Evolutionary conservation across 1,284 basidiomycete species (phyloP), one percentile per base, ranked within the genome.

Genomic region (Agaricales sp.): DNA sequence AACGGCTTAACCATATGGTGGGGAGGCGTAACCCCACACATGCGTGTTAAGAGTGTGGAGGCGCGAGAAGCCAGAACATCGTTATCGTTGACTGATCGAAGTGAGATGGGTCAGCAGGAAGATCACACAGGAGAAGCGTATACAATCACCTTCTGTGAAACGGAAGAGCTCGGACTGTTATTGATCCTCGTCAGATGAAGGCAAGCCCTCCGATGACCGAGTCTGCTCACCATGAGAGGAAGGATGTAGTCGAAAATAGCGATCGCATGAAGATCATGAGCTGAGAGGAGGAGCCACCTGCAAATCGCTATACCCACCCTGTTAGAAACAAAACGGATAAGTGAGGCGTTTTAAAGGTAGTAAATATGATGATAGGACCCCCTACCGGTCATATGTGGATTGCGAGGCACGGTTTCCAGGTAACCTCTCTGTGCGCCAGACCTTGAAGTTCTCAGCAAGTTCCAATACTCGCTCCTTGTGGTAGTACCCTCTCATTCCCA

Each of bases 161-260:
- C 79, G 74, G 64, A 86, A 80, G 2, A 86, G 57, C 59, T 86
- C 83, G 14, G 83, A 81, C 81, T 85, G 54, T 25, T 52, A 49
- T 26, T 49, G 50, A 19, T 45, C 23, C 48, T 50, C 21, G 45
- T 47, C 4, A 55, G 49, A 41, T 49, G 45, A 45, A 25, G 35
- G 12, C 20, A n/a, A 47, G 35, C 2, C 38, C 43, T 24, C 30
- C 25, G n/a, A 35, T 38, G 18, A 3, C 45, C 25, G 51, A 50
- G 49, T 18, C 47, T 30, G 61, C 72, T 43, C 55, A 83, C 82
- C 80, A 87, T 77, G 37, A 91, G 69, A 8, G 85, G 87, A 2
- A 92, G 70, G 52, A 91, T 80, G 57, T 88, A 90, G 51, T 89
- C 86, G 64, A 88, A 91, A 0, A 75, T 71, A 1, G 81, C 77